phyloP scores from a whole-genome alignment of 495 filamentous ascomycete genomes.

The Patellaria atrata region DNA sequence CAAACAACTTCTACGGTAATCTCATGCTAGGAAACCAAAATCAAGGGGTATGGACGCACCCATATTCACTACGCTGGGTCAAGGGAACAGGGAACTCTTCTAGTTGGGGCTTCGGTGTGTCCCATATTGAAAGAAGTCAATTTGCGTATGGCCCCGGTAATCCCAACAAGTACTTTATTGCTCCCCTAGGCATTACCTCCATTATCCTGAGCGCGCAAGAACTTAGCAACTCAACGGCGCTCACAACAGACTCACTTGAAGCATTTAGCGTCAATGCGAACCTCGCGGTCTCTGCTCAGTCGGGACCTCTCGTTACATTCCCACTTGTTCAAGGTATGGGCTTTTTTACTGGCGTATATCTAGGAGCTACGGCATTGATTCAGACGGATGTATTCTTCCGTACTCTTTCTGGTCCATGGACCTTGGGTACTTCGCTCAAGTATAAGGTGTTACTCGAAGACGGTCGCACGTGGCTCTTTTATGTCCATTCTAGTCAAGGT shows the following conservation, averaged over 20 bases:
- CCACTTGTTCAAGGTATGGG: constrained; percentile 85
- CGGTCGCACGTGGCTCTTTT: constrained; percentile 63
- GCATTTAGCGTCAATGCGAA: constrained; percentile 63
- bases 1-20: constrained; percentile 90
- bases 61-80: constrained; percentile 69
- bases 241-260: constrained; percentile 48
- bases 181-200: constrained; percentile 70
- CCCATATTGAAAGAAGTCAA: constrained; percentile 53
- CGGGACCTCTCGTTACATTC: constrained; percentile 48
- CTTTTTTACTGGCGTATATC: constrained; percentile 71
- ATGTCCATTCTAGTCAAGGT: constrained; percentile 44
- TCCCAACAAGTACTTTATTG: constrained; percentile 57
- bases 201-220: constrained; percentile 66
- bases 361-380: constrained; percentile 50
- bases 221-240: constrained; percentile 40
- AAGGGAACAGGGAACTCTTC: constrained; percentile 47
- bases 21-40: constrained; percentile 67
- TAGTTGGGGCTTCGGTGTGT: constrained; percentile 66
- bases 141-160: constrained; percentile 50
- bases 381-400: constrained; percentile 61
- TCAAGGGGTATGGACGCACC: constrained; percentile 62
- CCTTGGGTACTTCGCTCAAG: constrained; percentile 53
- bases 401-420: constrained; percentile 44
- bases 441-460: constrained; percentile 61
- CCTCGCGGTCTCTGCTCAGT: constrained; percentile 39